These are phyloP conservation scores for Linnemannia exigua DNA, from an alignment of 192 early-diverging fungal genomes.

Conservation along the genomic window DNA sequence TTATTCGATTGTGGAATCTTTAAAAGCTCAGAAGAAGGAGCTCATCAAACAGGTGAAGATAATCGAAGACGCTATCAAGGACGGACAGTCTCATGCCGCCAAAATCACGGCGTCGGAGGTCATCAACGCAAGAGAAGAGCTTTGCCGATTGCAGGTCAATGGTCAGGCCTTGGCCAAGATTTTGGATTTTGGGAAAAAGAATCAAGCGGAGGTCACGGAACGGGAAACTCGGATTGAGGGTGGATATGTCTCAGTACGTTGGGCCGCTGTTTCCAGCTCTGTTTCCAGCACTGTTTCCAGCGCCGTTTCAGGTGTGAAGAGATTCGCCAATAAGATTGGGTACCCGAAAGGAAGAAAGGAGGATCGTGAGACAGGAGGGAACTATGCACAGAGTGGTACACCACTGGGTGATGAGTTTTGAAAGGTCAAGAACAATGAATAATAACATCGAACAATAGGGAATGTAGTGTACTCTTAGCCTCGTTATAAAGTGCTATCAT, in stretches of 20 bases:
- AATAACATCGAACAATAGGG: too few relatives aligned
- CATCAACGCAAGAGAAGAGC: conserved; percentile 10
- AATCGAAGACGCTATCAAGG: conserved; percentile 35
- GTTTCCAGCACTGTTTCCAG: too few relatives aligned
- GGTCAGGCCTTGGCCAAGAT: conserved; percentile 37
- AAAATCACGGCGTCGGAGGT: conserved; percentile 23
- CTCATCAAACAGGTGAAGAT: conserved; percentile 26
- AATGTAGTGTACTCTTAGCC: too few relatives aligned
- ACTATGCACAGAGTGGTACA: too few relatives aligned
- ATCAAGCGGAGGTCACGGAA: conserved; percentile 9
- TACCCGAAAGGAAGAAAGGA: too few relatives aligned
- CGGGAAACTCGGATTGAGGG: conserved; percentile 22
- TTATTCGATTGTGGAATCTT: conserved; percentile 11
- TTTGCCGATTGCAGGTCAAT: conserved; percentile 28
- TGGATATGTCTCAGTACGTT: conserved; percentile 26
- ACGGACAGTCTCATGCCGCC: not conserved
- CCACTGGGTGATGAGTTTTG: too few relatives aligned
- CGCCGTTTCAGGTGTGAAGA: too few relatives aligned
- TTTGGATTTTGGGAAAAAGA: conserved; percentile 20
- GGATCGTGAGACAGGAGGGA: too few relatives aligned
- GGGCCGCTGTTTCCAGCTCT: too few relatives aligned
- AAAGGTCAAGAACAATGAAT: too few relatives aligned
- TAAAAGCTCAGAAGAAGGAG: conserved; percentile 12
- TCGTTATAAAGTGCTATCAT: too few relatives aligned
- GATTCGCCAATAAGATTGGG: too few relatives aligned